Conservation (phyloP, 495 filamentous ascomycete species). For the Aspergillus ellipticus region DNA sequence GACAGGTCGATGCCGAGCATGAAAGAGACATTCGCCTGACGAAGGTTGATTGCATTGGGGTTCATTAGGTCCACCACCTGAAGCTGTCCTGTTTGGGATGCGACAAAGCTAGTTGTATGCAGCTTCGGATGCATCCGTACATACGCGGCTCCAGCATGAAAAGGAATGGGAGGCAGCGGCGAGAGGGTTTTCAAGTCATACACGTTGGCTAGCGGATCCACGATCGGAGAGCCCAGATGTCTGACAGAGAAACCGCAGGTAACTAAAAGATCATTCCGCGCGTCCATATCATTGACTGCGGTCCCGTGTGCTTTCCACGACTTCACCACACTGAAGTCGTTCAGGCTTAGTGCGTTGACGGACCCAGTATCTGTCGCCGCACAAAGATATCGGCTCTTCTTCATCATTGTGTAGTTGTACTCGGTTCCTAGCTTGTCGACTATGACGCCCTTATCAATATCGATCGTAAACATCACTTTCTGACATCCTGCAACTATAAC, state of each 20-base stretch:
- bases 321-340: constrained; percentile 71
- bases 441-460: constrained; percentile 80
- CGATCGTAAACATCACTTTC: constrained; percentile 81
- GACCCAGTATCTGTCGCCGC: constrained; percentile 81
- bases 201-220: constrained; percentile 88
- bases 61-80: constrained; percentile 96
- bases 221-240: constrained; percentile 58
- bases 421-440: constrained; percentile 69
- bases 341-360: constrained; percentile 79
- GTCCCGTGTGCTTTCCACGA: constrained; percentile 84
- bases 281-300: constrained; percentile 91
- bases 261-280: constrained; percentile 82
- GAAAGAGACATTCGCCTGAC: constrained; percentile 75
- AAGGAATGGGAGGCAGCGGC: constrained; percentile 83
- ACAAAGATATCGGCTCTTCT: constrained; percentile 82
- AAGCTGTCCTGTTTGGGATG: constrained; percentile 84
- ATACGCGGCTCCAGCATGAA: constrained; percentile 85
- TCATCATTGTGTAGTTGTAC: constrained; percentile 84
- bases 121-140: constrained; percentile 94
- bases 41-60: constrained; percentile 80
- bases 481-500: constrained; percentile 86
- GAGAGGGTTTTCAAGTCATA: constrained; percentile 86
- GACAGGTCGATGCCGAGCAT: constrained; percentile 80
- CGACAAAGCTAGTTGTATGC: constrained; percentile 86
- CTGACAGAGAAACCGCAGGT: constrained; percentile 91